Evolutionary conservation across 208 protist species (phyloP).

Genomic region (Leishmania gerbilli): DNA sequence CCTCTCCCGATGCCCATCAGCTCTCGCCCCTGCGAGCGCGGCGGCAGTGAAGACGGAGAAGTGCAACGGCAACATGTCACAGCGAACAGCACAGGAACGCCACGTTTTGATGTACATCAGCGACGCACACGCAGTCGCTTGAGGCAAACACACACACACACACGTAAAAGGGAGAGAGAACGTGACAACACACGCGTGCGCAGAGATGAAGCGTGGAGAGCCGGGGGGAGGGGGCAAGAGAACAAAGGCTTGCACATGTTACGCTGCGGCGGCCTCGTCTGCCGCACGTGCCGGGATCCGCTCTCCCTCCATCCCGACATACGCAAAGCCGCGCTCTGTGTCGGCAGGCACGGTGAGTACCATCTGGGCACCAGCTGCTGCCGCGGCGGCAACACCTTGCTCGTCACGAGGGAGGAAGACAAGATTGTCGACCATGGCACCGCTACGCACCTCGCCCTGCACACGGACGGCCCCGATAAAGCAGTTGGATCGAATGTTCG

Average conservation of each 20-base stretch:
- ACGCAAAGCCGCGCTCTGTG: slow-evolving; percentile 34
- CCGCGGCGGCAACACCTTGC: slow-evolving; percentile 11
- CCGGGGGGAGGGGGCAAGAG: not conserved
- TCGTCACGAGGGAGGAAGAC: slow-evolving; percentile 52
- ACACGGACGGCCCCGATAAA: slow-evolving; percentile 71
- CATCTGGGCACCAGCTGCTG: slow-evolving; percentile 17
- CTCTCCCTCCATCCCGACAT: slow-evolving; percentile 45
- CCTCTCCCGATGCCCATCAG: not conserved
- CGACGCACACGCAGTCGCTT: not conserved
- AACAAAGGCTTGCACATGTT: not conserved
- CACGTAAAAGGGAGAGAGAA: not conserved
- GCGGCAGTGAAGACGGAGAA: not conserved
- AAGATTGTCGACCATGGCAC: slow-evolving; percentile 72
- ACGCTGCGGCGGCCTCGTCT: slow-evolving; percentile 4
- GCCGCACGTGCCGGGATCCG: slow-evolving; percentile 9
- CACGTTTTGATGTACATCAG: not conserved
- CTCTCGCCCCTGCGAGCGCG: not conserved
- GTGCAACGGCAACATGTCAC: not conserved
- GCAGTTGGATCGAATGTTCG: slow-evolving; percentile 47
- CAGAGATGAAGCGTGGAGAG: not conserved
- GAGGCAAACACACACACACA: not conserved
- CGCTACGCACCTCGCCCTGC: slow-evolving; percentile 64
- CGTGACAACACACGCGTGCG: too few species aligned
- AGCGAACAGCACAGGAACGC: not conserved
- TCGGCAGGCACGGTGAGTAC: slow-evolving; percentile 12